phyloP scores from a whole-genome alignment of 2,329 filamentous ascomycete species.

The Fusarium graminum region DNA sequence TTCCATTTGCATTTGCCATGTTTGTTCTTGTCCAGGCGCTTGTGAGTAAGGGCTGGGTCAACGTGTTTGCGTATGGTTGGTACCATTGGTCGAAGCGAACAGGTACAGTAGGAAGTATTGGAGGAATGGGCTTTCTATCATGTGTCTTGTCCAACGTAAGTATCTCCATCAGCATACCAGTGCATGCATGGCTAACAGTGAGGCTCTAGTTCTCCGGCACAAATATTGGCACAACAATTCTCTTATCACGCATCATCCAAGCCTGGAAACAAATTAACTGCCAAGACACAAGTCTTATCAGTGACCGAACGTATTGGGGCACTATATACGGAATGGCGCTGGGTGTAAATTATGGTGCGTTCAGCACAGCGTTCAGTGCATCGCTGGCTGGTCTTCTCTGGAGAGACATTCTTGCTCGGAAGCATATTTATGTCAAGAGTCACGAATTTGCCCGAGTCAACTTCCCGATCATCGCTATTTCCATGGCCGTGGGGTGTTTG shows the following conservation, averaged over 20 bases:
- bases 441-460: constrained; percentile 78
- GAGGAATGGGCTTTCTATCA: constrained; percentile 79
- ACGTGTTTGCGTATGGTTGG: constrained; percentile 80
- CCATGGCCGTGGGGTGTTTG: constrained; percentile 73
- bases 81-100: constrained; percentile 78
- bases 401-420: constrained; percentile 76
- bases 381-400: constrained; percentile 79
- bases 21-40: constrained; percentile 80
- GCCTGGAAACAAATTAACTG: constrained; percentile 73
- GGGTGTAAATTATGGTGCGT: constrained; percentile 81
- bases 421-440: constrained; percentile 74
- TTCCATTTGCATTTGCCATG: constrained; percentile 81
- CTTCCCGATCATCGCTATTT: constrained; percentile 76
- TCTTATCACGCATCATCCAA: constrained; percentile 78
- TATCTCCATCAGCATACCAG: constrained; percentile 27
- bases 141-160: constrained; percentile 79
- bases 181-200: background rate
- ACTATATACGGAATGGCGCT: constrained; percentile 81
- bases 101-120: constrained; percentile 75
- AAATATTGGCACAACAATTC: constrained; percentile 81
- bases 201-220: constrained; percentile 75
- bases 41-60: constrained; percentile 80
- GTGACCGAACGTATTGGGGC: constrained; percentile 77
- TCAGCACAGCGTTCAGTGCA: constrained; percentile 78
- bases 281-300: constrained; percentile 63